Conservation (phyloP, 225 moss, liverwort and hornwort genomes). For the Marchantia paleacea region DNA sequence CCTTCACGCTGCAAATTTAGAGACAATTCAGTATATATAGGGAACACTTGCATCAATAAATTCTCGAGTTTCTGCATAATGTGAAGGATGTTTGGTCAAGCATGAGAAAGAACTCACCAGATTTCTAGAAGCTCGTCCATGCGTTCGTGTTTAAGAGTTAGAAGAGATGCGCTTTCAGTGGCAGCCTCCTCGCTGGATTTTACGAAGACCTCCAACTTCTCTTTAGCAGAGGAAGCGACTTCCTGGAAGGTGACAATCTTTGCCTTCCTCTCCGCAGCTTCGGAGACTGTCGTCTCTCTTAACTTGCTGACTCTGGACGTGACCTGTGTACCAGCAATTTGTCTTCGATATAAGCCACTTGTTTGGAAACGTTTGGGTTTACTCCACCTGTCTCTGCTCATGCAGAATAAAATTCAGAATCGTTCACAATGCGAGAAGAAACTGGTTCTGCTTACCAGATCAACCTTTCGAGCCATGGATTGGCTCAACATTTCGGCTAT, state of each 20-base stretch:
- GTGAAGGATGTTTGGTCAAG: background rate
- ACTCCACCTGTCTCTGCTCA: background rate
- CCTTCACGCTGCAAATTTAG: slow-evolving; percentile 45
- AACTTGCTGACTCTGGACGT: slow-evolving; percentile 59
- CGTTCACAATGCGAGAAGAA: background rate
- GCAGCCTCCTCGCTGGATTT: slow-evolving; percentile 55
- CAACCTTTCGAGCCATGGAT: slow-evolving; percentile 60
- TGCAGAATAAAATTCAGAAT: background rate
- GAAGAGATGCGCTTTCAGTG: slow-evolving; percentile 43
- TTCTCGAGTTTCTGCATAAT: too few species aligned
- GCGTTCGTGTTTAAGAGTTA: slow-evolving; percentile 54
- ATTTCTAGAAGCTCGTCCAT: slow-evolving; percentile 68
- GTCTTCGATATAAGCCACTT: background rate
- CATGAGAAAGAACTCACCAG: slow-evolving; percentile 41
- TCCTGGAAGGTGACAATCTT: slow-evolving; percentile 57
- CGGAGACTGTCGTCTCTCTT: slow-evolving; percentile 50
- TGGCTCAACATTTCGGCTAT: slow-evolving; percentile 64
- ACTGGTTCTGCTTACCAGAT: slow-evolving; percentile 56
- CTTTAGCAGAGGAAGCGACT: slow-evolving; percentile 54
- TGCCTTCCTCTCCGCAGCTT: slow-evolving; percentile 48
- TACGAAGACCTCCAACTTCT: slow-evolving; percentile 47
- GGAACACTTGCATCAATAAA: too few species aligned
- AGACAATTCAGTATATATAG: too few species aligned
- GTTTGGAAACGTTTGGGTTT: background rate
- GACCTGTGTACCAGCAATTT: slow-evolving; percentile 41